Evolutionary conservation across 140 eudicot species (phyloP), one percentile per base, ranked within the genome.

Genomic region (Cichorium intybus): DNA sequence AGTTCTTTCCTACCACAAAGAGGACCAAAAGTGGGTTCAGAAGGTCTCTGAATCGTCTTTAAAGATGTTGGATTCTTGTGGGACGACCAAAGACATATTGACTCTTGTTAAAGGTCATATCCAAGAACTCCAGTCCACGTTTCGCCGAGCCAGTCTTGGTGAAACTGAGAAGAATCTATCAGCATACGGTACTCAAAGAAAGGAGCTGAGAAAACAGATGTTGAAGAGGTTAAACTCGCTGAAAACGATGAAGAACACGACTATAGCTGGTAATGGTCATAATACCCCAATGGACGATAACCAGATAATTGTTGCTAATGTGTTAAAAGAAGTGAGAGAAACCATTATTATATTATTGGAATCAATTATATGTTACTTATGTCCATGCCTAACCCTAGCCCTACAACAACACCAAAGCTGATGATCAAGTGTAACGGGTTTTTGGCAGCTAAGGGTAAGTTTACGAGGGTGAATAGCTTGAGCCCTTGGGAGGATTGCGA

Each of bases 401-500:
- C 62, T 21, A 71, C 71, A 16, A 33, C 66, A 11, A 8, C 27
- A n/a, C n/a, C n/a, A 17, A 57, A 65, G 23, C 7, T 27, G 47
- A 66, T 62, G 57, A 24, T 46, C 11, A 69, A 12, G 15, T 65
- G 63, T 31, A 77, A 65, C 63, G 87, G 87, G 58, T 24, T 65
- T 14, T 77, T 90, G 2, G 56, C 77, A 6, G 65, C 77, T 1
- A 90, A 57, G 65, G 49, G 35, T 21, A 65, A 74, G 45, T 71
- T 84, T 6, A 74, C 58, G 73, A 71, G 90, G 17, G 81, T 78
- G 28, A 78, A 82, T 54, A 87, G 95, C 47, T 27, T 82, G 39
- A 74, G 80, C 12, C 68, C 77, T 12, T 90, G 89, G 95, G 93
- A 84, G 57, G 83, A 78, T 56, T 79, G 95, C n/a, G 90, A 78